A percentile compares a stretch with the other conserved stretches of the same genome.
These are phyloP conservation scores for Monosporascus sp. DNA, from an alignment of 2,329 filamentous ascomycete genomes.

Conservation along the genomic window DNA sequence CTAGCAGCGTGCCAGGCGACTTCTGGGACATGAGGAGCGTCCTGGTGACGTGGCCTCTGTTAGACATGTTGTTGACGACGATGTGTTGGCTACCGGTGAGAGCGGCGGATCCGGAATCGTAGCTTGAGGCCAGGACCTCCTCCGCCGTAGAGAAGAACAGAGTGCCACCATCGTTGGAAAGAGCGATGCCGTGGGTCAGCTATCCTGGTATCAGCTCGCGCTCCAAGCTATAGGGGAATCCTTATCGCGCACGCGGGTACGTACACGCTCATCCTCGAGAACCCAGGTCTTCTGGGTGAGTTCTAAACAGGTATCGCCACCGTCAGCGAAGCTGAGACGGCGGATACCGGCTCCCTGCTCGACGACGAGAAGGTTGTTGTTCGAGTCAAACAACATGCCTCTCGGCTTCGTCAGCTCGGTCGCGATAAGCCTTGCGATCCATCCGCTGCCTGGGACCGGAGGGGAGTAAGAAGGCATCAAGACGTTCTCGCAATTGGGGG, in stretches of 20 bases:
- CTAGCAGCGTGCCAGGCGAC: constrained; percentile 53
- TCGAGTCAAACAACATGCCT: constrained; percentile 29
- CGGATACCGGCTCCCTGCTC: constrained; percentile 27
- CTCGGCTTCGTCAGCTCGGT: constrained; percentile 24
- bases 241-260: neutral
- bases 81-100: constrained; percentile 39
- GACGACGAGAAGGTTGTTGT: constrained; percentile 32
- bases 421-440: constrained; percentile 6
- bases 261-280: constrained; percentile 3
- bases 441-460: constrained; percentile 10
- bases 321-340: constrained; percentile 27
- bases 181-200: constrained; percentile 52
- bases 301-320: constrained; percentile 23
- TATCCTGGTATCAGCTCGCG: constrained; percentile 15
- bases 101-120: constrained; percentile 47
- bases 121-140: constrained; percentile 59
- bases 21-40: constrained; percentile 59
- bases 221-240: neutral
- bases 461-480: constrained; percentile 5
- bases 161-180: constrained; percentile 47
- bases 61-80: constrained; percentile 58
- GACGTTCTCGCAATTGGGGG: neutral
- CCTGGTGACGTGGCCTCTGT: constrained; percentile 57
- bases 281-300: constrained; percentile 14
- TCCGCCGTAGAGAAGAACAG: constrained; percentile 53